A percentile compares a stretch with the other conserved stretches of the same genome.
phyloP scores from a whole-genome alignment of 306 rosid species.

The Trifolium pratense region DNA sequence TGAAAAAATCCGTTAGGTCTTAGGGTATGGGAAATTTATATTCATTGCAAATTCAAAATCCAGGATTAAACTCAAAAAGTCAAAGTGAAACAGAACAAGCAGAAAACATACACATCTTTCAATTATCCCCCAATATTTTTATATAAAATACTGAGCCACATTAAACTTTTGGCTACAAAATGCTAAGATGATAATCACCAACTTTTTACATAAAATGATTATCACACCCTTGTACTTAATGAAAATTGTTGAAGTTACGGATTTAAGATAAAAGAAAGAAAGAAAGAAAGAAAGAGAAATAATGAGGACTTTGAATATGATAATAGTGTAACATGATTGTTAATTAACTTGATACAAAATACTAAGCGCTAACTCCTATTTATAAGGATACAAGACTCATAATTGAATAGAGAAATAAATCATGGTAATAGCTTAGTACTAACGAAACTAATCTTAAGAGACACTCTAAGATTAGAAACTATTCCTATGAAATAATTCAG shows the following conservation, averaged over 20 bases:
- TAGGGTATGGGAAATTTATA: constrained; percentile 28
- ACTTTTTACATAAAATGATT: neutral
- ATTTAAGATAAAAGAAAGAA: neutral
- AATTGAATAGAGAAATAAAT: neutral
- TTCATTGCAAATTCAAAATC: constrained; percentile 33
- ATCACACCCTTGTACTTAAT: neutral
- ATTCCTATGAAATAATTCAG: neutral
- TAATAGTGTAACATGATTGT: neutral
- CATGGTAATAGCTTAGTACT: neutral
- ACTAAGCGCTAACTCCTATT: neutral
- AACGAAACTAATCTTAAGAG: neutral
- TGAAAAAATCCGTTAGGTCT: constrained; percentile 27
- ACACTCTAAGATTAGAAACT: neutral
- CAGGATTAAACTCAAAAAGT: constrained; percentile 24
- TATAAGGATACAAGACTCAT: neutral
- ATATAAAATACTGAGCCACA: constrained; percentile 18
- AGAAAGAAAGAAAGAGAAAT: neutral
- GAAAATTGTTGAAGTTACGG: neutral
- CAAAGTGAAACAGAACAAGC: constrained; percentile 20
- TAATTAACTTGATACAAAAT: neutral
- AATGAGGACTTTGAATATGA: neutral
- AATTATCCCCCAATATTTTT: constrained; percentile 10
- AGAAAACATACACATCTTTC: constrained; percentile 36
- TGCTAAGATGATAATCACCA: constrained; percentile 4
- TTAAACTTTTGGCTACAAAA: constrained; percentile 12